Conservation (phyloP, 371 early-diverging fungal genomes). For the Mortierella sp. region DNA sequence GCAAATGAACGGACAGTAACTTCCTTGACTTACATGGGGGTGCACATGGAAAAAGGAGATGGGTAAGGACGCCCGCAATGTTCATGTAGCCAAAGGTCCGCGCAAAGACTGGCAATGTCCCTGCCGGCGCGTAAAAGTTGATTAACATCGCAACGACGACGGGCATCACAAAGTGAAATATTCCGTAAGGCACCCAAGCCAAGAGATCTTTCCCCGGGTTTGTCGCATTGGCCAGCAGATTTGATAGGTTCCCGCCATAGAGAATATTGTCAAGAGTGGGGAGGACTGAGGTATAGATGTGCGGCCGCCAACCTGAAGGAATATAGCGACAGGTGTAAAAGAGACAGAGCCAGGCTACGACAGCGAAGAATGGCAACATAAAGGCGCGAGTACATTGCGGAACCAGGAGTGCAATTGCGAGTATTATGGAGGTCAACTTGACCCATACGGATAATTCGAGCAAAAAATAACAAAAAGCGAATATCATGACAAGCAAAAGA, state of each 20-base stretch:
- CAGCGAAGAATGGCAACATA: constrained; percentile 66
- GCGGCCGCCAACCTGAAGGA: constrained; percentile 64
- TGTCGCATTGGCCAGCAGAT: constrained; percentile 65
- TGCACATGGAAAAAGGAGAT: constrained; percentile 74
- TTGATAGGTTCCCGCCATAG: constrained; percentile 72
- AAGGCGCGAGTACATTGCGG: constrained; percentile 48
- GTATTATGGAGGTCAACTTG: constrained; percentile 19
- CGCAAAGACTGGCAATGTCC: constrained; percentile 62
- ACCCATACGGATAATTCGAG: constrained; percentile 34
- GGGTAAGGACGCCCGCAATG: constrained; percentile 73
- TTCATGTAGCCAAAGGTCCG: constrained; percentile 78
- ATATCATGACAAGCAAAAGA: constrained; percentile 31
- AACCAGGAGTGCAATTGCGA: constrained; percentile 17
- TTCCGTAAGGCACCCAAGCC: constrained; percentile 78
- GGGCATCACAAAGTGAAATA: constrained; percentile 73
- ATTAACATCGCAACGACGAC: constrained; percentile 61
- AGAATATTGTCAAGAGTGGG: constrained; percentile 73
- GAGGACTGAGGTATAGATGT: constrained; percentile 72
- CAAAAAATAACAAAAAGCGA: constrained; percentile 34
- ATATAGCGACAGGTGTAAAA: constrained; percentile 73
- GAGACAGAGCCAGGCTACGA: constrained; percentile 68
- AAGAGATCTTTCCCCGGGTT: constrained; percentile 68
- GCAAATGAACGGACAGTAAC: background rate
- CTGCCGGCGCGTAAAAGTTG: constrained; percentile 63
- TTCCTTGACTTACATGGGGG: constrained; percentile 74